These are phyloP conservation scores for Fusarium globosum DNA, from an alignment of 2,329 filamentous ascomycete species.

Conservation along the genomic window DNA sequence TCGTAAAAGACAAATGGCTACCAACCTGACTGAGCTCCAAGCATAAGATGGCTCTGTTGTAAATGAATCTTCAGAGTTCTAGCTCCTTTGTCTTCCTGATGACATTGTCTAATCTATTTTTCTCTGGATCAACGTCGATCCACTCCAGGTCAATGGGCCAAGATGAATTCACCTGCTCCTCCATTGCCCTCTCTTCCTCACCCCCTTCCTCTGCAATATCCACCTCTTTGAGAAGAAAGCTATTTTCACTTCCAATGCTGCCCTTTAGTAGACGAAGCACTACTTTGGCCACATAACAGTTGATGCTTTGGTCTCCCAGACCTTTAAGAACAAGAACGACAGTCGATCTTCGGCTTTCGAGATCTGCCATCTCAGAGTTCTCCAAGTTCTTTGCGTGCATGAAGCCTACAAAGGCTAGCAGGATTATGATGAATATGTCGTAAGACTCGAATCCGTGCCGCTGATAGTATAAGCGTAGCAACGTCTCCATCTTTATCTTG, in stretches of 20 bases:
- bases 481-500: not conserved
- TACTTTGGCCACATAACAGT: not conserved
- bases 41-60: not conserved
- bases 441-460: not conserved
- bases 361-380: fast-evolving
- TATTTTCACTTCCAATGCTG: not conserved
- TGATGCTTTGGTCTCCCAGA: not conserved
- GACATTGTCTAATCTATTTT: not conserved
- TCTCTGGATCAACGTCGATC: not conserved
- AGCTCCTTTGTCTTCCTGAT: not conserved
- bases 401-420: not conserved
- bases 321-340: not conserved
- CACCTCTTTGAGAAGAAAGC: fast-evolving
- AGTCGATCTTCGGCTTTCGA: not conserved
- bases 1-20: not conserved
- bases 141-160: not conserved
- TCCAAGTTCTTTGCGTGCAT: not conserved
- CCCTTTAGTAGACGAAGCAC: not conserved
- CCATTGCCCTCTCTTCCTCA: not conserved
- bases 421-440: fast-evolving
- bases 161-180: not conserved
- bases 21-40: fast-evolving
- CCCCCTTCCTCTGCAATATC: not conserved
- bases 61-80: not conserved
- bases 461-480: not conserved